Conservation (phyloP, 78 protist genomes). For the Parvularia atlantis region DNA sequence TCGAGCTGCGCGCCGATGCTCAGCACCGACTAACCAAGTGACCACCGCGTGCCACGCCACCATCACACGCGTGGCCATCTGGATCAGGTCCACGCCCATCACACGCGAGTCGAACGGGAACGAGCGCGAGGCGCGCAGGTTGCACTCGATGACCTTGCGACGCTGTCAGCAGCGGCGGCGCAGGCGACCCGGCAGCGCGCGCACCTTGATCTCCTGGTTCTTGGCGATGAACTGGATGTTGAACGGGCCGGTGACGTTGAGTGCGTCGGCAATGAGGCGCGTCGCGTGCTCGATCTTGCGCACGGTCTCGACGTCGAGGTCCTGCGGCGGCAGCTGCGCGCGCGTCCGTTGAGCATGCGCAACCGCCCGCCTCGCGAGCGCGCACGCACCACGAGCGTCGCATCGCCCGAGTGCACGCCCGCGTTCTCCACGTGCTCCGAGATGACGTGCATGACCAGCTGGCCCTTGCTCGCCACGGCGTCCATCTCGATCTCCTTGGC, state of each 20-base stretch:
- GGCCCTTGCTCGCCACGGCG: slow-evolving; percentile 82
- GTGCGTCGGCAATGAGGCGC: slow-evolving; percentile 55
- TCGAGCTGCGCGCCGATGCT: neutral
- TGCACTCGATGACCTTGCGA: slow-evolving; percentile 94
- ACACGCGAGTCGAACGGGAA: slow-evolving; percentile 89
- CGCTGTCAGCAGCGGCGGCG: too few species aligned
- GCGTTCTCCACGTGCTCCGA: slow-evolving; percentile 97
- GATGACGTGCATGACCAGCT: slow-evolving; percentile 73
- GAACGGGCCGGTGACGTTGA: slow-evolving; percentile 87
- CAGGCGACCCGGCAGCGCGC: too few species aligned
- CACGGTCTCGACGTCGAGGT: slow-evolving; percentile 59
- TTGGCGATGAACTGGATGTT: slow-evolving; percentile 91
- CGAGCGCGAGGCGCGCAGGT: slow-evolving; percentile 86
- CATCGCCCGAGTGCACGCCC: slow-evolving; percentile 97
- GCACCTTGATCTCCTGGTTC: slow-evolving; percentile 75
- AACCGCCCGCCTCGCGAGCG: neutral
- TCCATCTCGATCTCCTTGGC: slow-evolving; percentile 96
- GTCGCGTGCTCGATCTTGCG: slow-evolving; percentile 41
- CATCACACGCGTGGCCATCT: slow-evolving; percentile 71
- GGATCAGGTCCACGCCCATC: slow-evolving; percentile 60
- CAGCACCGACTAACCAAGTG: too few species aligned
- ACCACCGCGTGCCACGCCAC: neutral
- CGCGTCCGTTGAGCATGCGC: neutral
- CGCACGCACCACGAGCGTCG: slow-evolving; percentile 88
- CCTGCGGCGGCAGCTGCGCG: slow-evolving; percentile 53